These are phyloP conservation scores for Bifiguratus adelaidae DNA, from an alignment of 192 early-diverging fungal genomes.

Conservation along the genomic window DNA sequence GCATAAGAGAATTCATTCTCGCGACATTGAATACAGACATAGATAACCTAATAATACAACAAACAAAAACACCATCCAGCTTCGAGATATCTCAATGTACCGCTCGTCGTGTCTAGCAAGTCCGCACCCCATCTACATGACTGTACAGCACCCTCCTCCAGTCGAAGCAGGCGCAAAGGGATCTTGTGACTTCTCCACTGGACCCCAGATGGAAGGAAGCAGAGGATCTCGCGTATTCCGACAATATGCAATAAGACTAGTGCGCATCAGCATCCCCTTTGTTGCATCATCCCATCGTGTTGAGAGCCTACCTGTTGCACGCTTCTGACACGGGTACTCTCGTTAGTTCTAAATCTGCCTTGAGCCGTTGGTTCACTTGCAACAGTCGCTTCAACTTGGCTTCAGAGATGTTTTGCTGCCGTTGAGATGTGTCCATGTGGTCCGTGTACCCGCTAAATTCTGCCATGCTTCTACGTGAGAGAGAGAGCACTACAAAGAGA, in stretches of 20 bases:
- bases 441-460: too few species aligned
- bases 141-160: slow-evolving; percentile 14
- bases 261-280: not conserved
- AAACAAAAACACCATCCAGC: too few species aligned
- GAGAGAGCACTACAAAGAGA: too few species aligned
- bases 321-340: slow-evolving; percentile 26
- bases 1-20: too few species aligned
- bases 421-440: too few species aligned
- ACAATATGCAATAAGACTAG: slow-evolving; percentile 24
- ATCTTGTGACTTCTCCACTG: slow-evolving; percentile 25
- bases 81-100: too few species aligned
- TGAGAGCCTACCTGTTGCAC: slow-evolving; percentile 9
- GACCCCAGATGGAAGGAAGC: slow-evolving; percentile 29
- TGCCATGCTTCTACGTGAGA: too few species aligned
- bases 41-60: too few species aligned
- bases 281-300: not conserved
- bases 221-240: slow-evolving; percentile 22
- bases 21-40: too few species aligned
- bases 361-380: slow-evolving; percentile 21
- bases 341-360: slow-evolving; percentile 25
- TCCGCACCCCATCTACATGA: too few species aligned
- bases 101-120: too few species aligned
- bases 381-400: slow-evolving; percentile 22
- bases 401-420: slow-evolving; percentile 25
- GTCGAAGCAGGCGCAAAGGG: slow-evolving; percentile 21